A percentile compares a stretch with the other conserved stretches of the same genome.
Evolutionary conservation across 139 green algal species (phyloP).

Genomic region (Edaphochlamys debaryana): DNA sequence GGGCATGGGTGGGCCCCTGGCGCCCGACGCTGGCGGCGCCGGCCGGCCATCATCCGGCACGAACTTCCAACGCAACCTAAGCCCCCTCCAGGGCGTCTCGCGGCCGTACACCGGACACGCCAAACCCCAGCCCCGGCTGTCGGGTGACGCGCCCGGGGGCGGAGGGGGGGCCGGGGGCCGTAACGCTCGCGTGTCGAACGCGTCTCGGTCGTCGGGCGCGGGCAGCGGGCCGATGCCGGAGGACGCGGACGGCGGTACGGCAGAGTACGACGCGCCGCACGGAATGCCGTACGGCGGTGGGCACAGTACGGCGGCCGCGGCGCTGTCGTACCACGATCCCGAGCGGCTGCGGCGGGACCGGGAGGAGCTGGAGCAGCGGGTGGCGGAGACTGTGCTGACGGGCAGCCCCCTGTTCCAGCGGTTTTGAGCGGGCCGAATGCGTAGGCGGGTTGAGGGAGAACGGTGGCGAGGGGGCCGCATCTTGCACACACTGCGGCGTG

Average conservation of each 20-base stretch:
- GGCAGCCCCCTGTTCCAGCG: slow-evolving; percentile 31
- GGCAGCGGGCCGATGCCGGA: not conserved
- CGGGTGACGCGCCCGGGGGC: not conserved
- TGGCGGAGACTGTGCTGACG: slow-evolving; percentile 22
- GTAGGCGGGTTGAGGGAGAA: no score
- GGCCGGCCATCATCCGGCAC: not conserved
- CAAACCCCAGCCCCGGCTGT: not conserved
- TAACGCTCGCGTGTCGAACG: not conserved
- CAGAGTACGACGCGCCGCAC: not conserved
- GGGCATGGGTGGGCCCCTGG: not conserved
- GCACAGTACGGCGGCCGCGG: not conserved
- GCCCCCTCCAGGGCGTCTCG: not conserved
- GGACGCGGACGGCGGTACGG: not conserved
- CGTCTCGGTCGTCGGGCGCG: not conserved
- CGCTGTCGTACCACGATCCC: not conserved
- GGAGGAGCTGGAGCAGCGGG: slow-evolving; percentile 14
- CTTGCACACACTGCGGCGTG: no score
- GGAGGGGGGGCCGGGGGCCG: no score
- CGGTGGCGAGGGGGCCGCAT: no score
- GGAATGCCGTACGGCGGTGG: not conserved
- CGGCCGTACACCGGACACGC: not conserved
- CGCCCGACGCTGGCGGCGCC: not conserved
- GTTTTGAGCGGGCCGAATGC: no score
- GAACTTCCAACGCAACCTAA: not conserved
- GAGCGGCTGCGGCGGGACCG: slow-evolving; percentile 18